These are phyloP conservation scores for Saksenaea oblongispora DNA, from an alignment of 371 early-diverging fungal genomes.

Conservation along the genomic window DNA sequence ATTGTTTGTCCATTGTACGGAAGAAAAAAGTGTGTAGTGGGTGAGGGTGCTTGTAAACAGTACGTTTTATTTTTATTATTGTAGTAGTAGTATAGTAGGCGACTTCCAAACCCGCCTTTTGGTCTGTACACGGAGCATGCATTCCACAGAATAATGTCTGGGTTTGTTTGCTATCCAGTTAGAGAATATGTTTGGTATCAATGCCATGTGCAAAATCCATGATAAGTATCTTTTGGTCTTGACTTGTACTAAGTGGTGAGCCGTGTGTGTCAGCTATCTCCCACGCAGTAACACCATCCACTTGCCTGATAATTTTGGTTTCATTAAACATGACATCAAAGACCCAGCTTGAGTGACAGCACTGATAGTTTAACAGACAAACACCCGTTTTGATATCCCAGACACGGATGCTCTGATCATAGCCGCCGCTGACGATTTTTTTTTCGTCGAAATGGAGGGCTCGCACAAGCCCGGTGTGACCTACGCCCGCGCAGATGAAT, in stretches of 20 bases:
- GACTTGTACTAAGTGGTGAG: constrained; percentile 5
- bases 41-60: background rate
- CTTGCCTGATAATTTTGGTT: constrained; percentile 72
- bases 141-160: background rate
- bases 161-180: background rate
- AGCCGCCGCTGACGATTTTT: constrained; percentile 57
- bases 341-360: constrained; percentile 88
- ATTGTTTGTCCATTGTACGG: background rate
- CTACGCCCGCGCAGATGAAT: constrained; percentile 41
- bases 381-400: constrained; percentile 72
- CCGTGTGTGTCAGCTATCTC: too few relatives aligned
- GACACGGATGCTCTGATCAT: constrained; percentile 94
- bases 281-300: too few relatives aligned
- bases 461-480: constrained; percentile 90
- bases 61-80: background rate
- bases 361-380: constrained; percentile 57
- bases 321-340: constrained; percentile 90
- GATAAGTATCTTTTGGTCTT: background rate
- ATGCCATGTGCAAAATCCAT: constrained; percentile 3
- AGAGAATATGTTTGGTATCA: constrained; percentile 1
- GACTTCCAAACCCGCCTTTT: constrained; percentile 4
- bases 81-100: background rate
- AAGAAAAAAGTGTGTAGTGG: background rate
- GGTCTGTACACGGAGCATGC: background rate
- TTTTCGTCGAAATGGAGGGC: constrained; percentile 77